Conservation (phyloP, 2,329 filamentous ascomycete genomes). For the Fusarium sp. region DNA sequence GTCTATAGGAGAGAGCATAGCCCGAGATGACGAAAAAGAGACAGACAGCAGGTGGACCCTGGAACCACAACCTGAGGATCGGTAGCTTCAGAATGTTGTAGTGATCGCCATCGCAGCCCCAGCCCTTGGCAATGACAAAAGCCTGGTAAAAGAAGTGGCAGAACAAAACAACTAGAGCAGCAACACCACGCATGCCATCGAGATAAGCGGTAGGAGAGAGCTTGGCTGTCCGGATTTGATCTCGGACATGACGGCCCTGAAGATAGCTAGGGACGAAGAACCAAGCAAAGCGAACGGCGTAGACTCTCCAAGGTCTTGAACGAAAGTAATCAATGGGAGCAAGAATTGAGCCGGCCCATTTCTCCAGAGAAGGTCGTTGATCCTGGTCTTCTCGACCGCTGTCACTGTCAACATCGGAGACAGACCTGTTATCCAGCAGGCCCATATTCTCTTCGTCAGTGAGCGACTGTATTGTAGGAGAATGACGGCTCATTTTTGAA, state of each 20-base stretch:
- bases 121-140: slow-evolving; percentile 62
- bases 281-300: slow-evolving; percentile 51
- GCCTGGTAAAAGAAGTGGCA: slow-evolving; percentile 65
- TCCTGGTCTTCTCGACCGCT: slow-evolving; percentile 52
- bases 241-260: slow-evolving; percentile 54
- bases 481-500: slow-evolving; percentile 53
- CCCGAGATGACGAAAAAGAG: slow-evolving; percentile 71
- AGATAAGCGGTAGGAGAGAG: slow-evolving; percentile 65
- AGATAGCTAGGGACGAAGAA: slow-evolving; percentile 65
- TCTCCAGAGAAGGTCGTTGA: slow-evolving; percentile 43
- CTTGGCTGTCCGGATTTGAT: slow-evolving; percentile 53
- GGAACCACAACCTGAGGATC: slow-evolving; percentile 62
- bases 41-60: slow-evolving; percentile 65
- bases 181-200: slow-evolving; percentile 66
- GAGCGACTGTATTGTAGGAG: slow-evolving; percentile 47
- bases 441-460: slow-evolving; percentile 56
- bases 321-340: slow-evolving; percentile 44
- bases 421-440: slow-evolving; percentile 55
- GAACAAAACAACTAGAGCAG: slow-evolving; percentile 64
- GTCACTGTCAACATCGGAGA: slow-evolving; percentile 56
- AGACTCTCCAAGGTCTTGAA: slow-evolving; percentile 50
- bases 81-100: slow-evolving; percentile 61
- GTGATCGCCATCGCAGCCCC: slow-evolving; percentile 56
- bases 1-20: slow-evolving; percentile 65
- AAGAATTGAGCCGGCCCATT: slow-evolving; percentile 48